Evolutionary conservation across 345 rosid species (phyloP), one percentile per base, ranked within the genome.

Genomic region (Triadica sebifera): DNA sequence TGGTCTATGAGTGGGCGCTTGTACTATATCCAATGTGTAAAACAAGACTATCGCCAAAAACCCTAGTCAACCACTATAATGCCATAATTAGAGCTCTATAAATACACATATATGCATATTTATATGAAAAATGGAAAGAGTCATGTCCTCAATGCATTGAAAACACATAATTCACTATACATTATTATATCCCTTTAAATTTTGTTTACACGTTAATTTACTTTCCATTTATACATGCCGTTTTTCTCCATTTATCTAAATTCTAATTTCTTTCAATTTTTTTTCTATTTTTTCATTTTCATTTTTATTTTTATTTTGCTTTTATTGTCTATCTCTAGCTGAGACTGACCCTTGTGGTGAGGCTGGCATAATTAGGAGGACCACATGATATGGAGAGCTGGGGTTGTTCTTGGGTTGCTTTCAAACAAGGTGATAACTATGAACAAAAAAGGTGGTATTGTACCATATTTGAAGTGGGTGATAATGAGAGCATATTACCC

Each of bases 211-310:
- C 38, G 20, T 52, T 38, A 17, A 17, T 72, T 68, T 73, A 65
- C 73, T 73, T 86, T 89, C 81, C 91, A 88, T 89, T 80, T 86
- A 82, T 88, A 83, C 87, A 86, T 87, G 96, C 92, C 91, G 91
- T 77, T 75, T 43, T 75, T 87, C 80, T 77, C 83, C 83, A 74
- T 78, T 80, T 73, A 50, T 46, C 69, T 45, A 29, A 61, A 45
- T 50, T 20, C 20, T 24, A 37, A 1, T 29, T 29, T 19, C 1
- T 5, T 12, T 45, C 12, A 13, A 24, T 74, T 29, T 38, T 43
- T 25, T 16, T 66, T n/a, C n/a, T n/a, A n/a, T n/a, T n/a, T n/a
- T n/a, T n/a, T n/a, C n/a, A n/a, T n/a, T n/a, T n/a, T n/a, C n/a
- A n/a, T n/a, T n/a, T n/a, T n/a, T n/a, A n/a, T 25, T 74, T 22